A percentile compares a stretch with the other conserved stretches of the same genome.
These are phyloP conservation scores for Arabidopsis arenosa DNA, from an alignment of 345 rosid genomes.

Conservation along the genomic window DNA sequence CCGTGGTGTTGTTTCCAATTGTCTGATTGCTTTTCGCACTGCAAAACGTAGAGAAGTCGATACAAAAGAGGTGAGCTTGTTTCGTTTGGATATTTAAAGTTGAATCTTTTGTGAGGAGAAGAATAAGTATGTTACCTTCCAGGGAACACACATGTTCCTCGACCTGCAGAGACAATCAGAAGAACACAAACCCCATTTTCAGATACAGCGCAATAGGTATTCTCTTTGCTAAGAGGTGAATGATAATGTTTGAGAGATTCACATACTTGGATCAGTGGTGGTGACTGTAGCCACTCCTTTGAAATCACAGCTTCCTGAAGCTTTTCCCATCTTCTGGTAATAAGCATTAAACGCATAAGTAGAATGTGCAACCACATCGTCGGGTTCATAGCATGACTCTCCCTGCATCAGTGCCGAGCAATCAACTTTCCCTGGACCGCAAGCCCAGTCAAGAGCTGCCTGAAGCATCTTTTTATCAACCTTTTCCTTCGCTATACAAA, in stretches of 20 bases:
- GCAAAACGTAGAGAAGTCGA: conserved; percentile 27
- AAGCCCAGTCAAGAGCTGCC: conserved; percentile 99
- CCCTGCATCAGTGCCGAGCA: conserved; percentile 84
- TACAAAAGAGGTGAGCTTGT: conserved; percentile 24
- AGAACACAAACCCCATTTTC: conserved; percentile 19
- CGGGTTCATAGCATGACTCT: conserved; percentile 82
- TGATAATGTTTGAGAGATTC: conserved; percentile 7
- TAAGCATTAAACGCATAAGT: conserved; percentile 91
- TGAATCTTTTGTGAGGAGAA: conserved; percentile 9
- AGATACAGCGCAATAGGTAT: conserved; percentile 12
- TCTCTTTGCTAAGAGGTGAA: not conserved
- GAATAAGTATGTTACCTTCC: conserved; percentile 63
- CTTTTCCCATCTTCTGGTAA: conserved; percentile 76
- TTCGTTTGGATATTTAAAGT: not conserved
- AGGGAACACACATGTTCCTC: conserved; percentile 72
- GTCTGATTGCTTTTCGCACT: conserved; percentile 79
- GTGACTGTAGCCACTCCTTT: conserved; percentile 91
- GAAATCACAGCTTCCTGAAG: conserved; percentile 89
- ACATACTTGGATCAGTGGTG: conserved; percentile 90
- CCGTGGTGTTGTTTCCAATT: conserved; percentile 63
- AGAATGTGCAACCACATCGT: conserved; percentile 76
- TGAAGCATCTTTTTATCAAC: conserved; percentile 91
- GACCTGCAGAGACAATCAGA: conserved; percentile 57
- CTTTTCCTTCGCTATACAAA: conserved; percentile 75
- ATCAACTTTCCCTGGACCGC: conserved; percentile 98